Conservation (phyloP, 2,329 filamentous ascomycete genomes). For the Fusarium chuoi region DNA sequence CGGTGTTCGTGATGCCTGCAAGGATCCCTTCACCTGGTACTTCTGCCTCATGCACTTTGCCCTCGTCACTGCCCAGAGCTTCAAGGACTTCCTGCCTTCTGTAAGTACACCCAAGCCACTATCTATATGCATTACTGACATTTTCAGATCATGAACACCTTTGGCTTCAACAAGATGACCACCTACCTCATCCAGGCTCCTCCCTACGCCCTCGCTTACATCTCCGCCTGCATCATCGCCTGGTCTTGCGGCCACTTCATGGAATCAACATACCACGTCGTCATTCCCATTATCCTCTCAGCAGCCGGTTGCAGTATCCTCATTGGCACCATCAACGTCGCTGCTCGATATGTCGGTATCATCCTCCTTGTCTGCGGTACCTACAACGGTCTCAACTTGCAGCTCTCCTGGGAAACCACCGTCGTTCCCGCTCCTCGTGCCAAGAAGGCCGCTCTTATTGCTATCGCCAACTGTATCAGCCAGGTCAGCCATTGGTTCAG, state of each 20-base stretch:
- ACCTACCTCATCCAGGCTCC: conserved; percentile 56
- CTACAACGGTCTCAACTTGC: conserved; percentile 54
- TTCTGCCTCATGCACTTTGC: conserved; percentile 55
- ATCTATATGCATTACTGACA: neutral
- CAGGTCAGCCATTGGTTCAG: conserved; percentile 56
- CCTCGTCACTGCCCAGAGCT: conserved; percentile 55
- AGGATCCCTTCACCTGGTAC: conserved; percentile 53
- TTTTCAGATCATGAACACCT: conserved; percentile 44
- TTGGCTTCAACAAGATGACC: conserved; percentile 44
- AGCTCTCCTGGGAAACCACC: conserved; percentile 55
- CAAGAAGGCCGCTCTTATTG: conserved; percentile 55
- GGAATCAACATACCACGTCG: conserved; percentile 55
- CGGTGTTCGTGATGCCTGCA: conserved; percentile 48
- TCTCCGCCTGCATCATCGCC: conserved; percentile 52
- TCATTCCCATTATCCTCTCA: conserved; percentile 50
- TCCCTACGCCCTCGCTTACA: conserved; percentile 55
- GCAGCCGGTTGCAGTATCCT: conserved; percentile 54
- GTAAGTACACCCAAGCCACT: neutral
- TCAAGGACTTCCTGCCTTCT: conserved; percentile 58
- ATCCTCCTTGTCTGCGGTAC: conserved; percentile 53
- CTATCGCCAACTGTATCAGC: conserved; percentile 55
- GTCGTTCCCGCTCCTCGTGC: conserved; percentile 53
- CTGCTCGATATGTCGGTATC: conserved; percentile 55
- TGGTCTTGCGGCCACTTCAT: conserved; percentile 53
- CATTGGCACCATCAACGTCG: conserved; percentile 54